A percentile compares a stretch with the other conserved stretches of the same genome.
Conservation (phyloP, 169 alveolate genomes). For the Eimeria sp. region DNA sequence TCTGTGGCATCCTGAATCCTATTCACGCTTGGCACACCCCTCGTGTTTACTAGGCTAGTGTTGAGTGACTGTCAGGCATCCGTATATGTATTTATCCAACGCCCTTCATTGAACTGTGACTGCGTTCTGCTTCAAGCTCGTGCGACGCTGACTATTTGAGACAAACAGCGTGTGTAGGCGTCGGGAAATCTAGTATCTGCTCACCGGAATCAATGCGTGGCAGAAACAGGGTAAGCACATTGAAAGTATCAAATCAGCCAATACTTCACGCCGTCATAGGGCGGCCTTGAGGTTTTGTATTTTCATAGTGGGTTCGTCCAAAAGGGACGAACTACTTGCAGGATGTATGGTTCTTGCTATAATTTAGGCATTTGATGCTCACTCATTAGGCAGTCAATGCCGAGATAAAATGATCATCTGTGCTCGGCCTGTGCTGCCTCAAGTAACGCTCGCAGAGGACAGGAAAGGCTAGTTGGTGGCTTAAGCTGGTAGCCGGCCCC, state of each 20-base stretch:
- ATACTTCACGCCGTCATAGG: background rate
- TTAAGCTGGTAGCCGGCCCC: background rate
- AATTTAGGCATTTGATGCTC: background rate
- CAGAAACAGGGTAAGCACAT: background rate
- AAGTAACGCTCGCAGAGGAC: background rate
- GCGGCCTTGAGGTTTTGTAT: background rate
- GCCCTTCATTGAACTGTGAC: background rate
- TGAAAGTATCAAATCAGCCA: background rate
- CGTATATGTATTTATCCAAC: background rate
- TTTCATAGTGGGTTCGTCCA: background rate
- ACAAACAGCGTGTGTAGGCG: background rate
- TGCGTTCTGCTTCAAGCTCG: background rate
- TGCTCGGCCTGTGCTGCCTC: background rate
- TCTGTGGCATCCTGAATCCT: too few species aligned
- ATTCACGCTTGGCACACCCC: too few species aligned
- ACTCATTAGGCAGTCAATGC: background rate
- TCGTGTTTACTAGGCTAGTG: too few species aligned
- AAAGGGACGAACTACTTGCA: background rate
- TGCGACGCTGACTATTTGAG: background rate
- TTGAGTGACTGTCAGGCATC: too few species aligned
- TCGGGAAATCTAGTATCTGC: background rate
- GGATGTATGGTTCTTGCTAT: background rate
- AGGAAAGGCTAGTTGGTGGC: background rate
- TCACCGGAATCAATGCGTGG: background rate
- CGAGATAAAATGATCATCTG: background rate